phyloP scores from a whole-genome alignment of 169 alveolate species.

The Amoebophrya sp. region DNA sequence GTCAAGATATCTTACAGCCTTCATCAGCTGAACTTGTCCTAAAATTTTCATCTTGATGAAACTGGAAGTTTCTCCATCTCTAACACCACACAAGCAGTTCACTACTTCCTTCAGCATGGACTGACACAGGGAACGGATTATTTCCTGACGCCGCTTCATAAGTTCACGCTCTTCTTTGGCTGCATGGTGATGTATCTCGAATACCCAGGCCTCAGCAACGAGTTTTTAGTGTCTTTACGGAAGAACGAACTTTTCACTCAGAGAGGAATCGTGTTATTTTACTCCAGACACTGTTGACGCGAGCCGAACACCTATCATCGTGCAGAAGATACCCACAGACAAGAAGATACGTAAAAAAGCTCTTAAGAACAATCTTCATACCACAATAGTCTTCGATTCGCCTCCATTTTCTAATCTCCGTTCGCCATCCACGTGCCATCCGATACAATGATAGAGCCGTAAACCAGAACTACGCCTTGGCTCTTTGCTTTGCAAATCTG shows the following conservation, averaged over 20 bases:
- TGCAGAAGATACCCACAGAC: no score
- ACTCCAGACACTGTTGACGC: no score
- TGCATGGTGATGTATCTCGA: conserved; percentile 2
- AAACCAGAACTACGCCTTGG: neutral
- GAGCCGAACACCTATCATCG: no score
- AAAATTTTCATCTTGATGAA: no score
- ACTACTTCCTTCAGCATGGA: conserved; percentile 28
- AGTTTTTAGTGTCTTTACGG: no score
- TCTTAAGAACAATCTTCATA: no score
- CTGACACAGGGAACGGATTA: neutral
- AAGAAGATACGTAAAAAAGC: no score
- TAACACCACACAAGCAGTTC: neutral
- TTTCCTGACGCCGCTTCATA: neutral
- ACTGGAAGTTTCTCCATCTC: neutral
- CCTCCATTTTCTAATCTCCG: conserved; percentile 10
- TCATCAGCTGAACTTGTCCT: no score
- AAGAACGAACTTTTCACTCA: no score
- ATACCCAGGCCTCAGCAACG: conserved; percentile 35
- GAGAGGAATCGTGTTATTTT: no score
- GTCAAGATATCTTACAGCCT: no score
- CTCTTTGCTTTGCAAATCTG: conserved; percentile 5
- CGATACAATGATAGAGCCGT: conserved; percentile 35
- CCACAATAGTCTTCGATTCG: no score
- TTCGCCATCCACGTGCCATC: neutral
- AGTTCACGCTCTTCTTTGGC: conserved; percentile 24